These are phyloP conservation scores for Kregervanrija delftensis DNA, from an alignment of 805 yeast species.

Conservation along the genomic window DNA sequence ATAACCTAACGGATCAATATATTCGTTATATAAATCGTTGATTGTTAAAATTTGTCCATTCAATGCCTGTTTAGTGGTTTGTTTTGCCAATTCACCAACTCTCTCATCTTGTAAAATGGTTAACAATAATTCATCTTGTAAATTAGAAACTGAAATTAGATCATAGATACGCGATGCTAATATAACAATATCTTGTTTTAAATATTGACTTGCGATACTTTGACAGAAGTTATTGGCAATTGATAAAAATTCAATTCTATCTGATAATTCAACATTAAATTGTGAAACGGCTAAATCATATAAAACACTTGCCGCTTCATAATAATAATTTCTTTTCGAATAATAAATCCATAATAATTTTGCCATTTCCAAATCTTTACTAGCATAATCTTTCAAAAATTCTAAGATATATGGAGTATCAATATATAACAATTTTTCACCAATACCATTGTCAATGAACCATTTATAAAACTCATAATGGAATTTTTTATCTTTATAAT, in stretches of 20 bases:
- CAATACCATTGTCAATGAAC: conserved; percentile 73
- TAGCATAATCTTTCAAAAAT: conserved; percentile 64
- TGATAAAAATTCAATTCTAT: conserved; percentile 81
- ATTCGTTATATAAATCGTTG: conserved; percentile 77
- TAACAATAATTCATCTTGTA: conserved; percentile 62
- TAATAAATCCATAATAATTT: conserved; percentile 84
- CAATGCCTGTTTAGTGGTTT: conserved; percentile 45
- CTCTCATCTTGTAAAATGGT: conserved; percentile 47
- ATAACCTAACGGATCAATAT: conserved; percentile 82
- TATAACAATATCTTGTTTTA: conserved; percentile 70
- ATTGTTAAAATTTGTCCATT: conserved; percentile 62
- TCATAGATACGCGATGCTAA: conserved; percentile 67
- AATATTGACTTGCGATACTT: conserved; percentile 69
- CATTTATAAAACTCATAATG: conserved; percentile 91
- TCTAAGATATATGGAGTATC: conserved; percentile 76
- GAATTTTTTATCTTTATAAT: conserved; percentile 73
- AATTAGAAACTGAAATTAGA: conserved; percentile 75
- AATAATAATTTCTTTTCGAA: conserved; percentile 72
- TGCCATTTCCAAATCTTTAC: conserved; percentile 62
- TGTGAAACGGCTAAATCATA: conserved; percentile 69
- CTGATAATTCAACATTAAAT: conserved; percentile 58
- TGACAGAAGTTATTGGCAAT: conserved; percentile 92
- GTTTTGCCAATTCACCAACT: conserved; percentile 40
- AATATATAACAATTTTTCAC: conserved; percentile 69
- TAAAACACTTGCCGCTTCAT: conserved; percentile 77